Evolutionary conservation across 169 alveolate species (phyloP).

Genomic region (Plasmodium coatneyi): DNA sequence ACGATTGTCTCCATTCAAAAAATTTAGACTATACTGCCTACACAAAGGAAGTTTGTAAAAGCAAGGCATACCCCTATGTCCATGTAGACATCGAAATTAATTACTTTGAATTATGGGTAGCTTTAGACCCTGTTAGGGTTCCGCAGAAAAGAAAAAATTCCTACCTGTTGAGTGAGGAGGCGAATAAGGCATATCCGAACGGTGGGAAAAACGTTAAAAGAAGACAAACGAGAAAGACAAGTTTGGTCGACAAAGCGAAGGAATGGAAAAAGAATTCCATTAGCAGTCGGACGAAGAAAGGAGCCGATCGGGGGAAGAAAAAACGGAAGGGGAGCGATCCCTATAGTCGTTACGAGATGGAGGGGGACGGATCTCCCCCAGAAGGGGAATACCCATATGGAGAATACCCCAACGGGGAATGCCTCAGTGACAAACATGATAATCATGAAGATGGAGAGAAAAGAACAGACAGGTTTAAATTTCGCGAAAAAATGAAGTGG

Average conservation of each 20-base stretch:
- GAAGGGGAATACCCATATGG: background rate
- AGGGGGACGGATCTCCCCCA: background rate
- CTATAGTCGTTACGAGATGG: background rate
- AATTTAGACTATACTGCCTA: slow-evolving; percentile 60
- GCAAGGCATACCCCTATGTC: slow-evolving; percentile 36
- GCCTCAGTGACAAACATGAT: background rate
- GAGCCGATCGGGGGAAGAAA: background rate
- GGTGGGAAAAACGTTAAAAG: background rate
- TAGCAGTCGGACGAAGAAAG: background rate
- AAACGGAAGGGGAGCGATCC: background rate
- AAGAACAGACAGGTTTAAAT: slow-evolving; percentile 4
- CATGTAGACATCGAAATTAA: slow-evolving; percentile 73
- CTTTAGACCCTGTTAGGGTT: slow-evolving; percentile 69
- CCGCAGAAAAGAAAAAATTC: slow-evolving; percentile 47
- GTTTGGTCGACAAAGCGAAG: background rate
- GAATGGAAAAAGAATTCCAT: background rate
- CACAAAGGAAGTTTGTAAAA: slow-evolving; percentile 64
- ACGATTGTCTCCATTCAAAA: slow-evolving; percentile 16
- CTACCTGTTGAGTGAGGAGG: background rate
- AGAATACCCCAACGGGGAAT: background rate
- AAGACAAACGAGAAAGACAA: background rate
- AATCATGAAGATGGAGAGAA: background rate
- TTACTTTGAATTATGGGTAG: slow-evolving; percentile 61
- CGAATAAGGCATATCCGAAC: background rate
- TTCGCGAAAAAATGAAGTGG: slow-evolving; percentile 32